Base-by-base conservation (phyloP, 352 stramenopile species). In the Globisporangium takayamanum region DNA sequence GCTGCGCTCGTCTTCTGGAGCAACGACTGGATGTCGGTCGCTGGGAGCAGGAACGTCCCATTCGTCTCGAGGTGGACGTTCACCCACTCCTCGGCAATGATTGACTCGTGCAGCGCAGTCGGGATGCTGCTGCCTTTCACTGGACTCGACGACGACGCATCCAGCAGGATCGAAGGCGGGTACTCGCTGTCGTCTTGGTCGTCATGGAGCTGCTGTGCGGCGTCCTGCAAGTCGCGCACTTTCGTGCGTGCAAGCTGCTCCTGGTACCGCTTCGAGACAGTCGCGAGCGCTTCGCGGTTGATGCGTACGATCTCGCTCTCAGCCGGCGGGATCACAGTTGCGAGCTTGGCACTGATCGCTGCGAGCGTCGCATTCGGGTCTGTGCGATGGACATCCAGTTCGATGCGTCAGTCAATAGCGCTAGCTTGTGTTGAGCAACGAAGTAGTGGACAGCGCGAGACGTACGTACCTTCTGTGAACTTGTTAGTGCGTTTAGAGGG, bases 31-130 rank as follows among this genome's bases (percentile, higher is more conserved):
- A 91, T 73, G 25, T 89, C 74, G 7, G 64, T 68, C 2, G 66
- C 73, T 12, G 77, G 81, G 12, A 89, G 48, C 0, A 91, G 63
- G 51, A 82, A 88, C 8, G 59, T 59, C 6, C 75, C 69, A 4
- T 67, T 76, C 0, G 69, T 78, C 54, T 86, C 77, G n/a, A 92
- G 41, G 28, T 92, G 81, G 1, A 86, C 49, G 55, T 93, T 92
- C 10, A 93, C 80, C 84, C 81, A 90, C 56, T 89, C 80, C 46
- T 93, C 84, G 10, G 83, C 78, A 20, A 90, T 73, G 16, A 90
- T 68, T 0, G 80, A 90, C 39, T 90, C 80, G 33, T 87, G 63
- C 3, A 87, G 67, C 5, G 71, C 66, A 10, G 73, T n/a, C 48
- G 60, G 55, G 36, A 78, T 68, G 5, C 54, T 62, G 37, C n/a